Conservation (phyloP, 257 asterid genomes). For the Rehmannia glutinosa region DNA sequence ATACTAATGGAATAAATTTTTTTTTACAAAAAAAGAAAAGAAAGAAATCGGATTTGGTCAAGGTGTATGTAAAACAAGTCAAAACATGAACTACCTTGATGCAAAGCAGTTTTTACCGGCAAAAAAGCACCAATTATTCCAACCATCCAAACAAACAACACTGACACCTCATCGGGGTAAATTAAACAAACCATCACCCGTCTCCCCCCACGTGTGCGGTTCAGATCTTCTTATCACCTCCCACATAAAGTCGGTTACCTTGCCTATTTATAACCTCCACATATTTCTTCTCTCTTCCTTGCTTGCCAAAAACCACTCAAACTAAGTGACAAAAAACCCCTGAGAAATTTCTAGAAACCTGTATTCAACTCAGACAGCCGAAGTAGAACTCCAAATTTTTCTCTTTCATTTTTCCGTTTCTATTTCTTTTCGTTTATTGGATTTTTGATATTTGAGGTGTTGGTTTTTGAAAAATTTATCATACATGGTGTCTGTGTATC, state of each 20-base stretch:
- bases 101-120: too few species aligned
- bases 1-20: too few species aligned
- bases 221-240: slow-evolving; percentile 24
- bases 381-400: too few species aligned
- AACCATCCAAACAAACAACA: slow-evolving; percentile 14
- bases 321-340: not conserved
- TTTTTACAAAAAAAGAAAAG: too few species aligned
- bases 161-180: slow-evolving; percentile 19
- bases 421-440: not conserved
- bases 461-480: slow-evolving; percentile 16
- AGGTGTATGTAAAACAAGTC: too few species aligned
- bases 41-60: too few species aligned
- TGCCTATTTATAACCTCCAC: not conserved
- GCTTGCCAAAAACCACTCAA: slow-evolving; percentile 13
- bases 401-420: not conserved
- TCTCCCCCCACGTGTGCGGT: slow-evolving; percentile 42
- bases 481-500: slow-evolving; percentile 72
- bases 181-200: slow-evolving; percentile 13
- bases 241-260: slow-evolving; percentile 31
- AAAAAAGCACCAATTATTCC: slow-evolving; percentile 20
- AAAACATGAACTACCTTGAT: too few species aligned
- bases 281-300: not conserved
- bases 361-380: not conserved
- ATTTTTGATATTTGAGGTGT: not conserved
- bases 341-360: not conserved